Base-by-base conservation (phyloP, 345 rosid genomes). In the Boechera stricta region DNA sequence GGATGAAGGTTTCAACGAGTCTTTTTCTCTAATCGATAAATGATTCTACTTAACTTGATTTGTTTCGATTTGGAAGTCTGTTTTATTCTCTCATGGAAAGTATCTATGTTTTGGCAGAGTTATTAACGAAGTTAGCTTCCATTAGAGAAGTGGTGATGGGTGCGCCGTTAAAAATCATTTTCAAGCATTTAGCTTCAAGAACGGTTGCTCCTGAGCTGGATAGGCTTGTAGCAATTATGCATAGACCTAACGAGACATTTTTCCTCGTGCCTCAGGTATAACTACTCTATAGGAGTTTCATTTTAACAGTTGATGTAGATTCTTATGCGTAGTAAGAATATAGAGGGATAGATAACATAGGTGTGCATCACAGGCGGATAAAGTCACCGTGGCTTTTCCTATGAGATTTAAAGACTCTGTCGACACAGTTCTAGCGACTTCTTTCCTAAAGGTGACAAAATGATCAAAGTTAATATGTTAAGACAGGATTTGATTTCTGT, bases 331-430 rank as follows among this genome's bases (percentile, higher is more conserved):
- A 15, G 53, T 72, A 32, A 31, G 67, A 62, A 31, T 51, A 54
- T 52, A 67, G 63, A 73, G 26, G 58, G 75, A 45, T 71, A 44
- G 57, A 74, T 8, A 29, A 51, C 16, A 36, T 4, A 24, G 29
- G 35, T 72, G 60, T 74, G 67, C 16, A 77, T 61, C 29, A 68
- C 94, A 96, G 98, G 89, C 82, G 49, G 97, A 96, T 35, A 96
- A 83, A 89, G 97, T 88, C 32, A 89, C 87, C 0, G 95, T 96
- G 70, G 89, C 91, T 8, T 91, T 84, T 82, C 98, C 99, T 38
- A 93, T 96, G 99, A 89, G 93, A 83, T 96, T 96, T 81, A 91
- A 80, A 52, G 97, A 96, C 82, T 82, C 92, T 56, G 81, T 91
- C 3, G 98, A 96, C 74, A 91, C 76, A 48, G 82, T 90, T 64